Base-by-base conservation (phyloP, 495 filamentous ascomycete genomes). In the Cladorrhinum samala region DNA sequence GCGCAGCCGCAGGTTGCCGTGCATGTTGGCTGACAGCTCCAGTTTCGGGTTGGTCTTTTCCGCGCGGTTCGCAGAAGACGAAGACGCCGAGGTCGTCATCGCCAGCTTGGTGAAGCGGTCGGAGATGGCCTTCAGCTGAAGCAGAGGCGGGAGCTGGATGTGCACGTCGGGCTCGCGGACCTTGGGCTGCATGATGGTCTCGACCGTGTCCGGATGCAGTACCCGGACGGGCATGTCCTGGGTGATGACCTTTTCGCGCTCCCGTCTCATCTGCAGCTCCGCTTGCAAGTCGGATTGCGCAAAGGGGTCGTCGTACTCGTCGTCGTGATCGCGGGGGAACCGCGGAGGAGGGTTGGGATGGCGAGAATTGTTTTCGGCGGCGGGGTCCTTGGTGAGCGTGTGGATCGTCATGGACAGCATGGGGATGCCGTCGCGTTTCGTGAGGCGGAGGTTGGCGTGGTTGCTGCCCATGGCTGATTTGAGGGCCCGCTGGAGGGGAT, bases 151-250 rank as follows among this genome's bases (percentile, higher is more conserved):
- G 0, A 98, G 81, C 33, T 88, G 80, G 68, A 98, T 92, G 70
- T 97, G 87, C 1, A 95, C 91, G 63, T 98, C 92, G 39, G 92
- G 90, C 60, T 96, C 91, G 19, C 89, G 84, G 48, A 89, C 89
- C 49, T 81, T 83, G 13, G 93, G 93, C 69, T 98, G 91, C 67
- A 91, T 88, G 37, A 96, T 83, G 13, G 81, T 86, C 50, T 90
- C 87, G 1, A 98, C 89, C 0, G 82, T 84, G 16, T 81, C 78
- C 1, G 87, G 80, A 57, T 85, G 84, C 3, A 98, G 80, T 3
- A 98, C 89, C 3, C 89, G 83, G 46, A 96, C 83, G n/a, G 94
- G 93, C 21, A 97, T 81, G 68, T 96, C 90, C 63, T 98, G 94
- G n/a, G 90, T 95, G 60, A 98, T 84, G 61, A 89, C 75, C 33